phyloP scores from a whole-genome alignment of 2,329 filamentous ascomycete species.

The Sclerotiophoma versabilis region DNA sequence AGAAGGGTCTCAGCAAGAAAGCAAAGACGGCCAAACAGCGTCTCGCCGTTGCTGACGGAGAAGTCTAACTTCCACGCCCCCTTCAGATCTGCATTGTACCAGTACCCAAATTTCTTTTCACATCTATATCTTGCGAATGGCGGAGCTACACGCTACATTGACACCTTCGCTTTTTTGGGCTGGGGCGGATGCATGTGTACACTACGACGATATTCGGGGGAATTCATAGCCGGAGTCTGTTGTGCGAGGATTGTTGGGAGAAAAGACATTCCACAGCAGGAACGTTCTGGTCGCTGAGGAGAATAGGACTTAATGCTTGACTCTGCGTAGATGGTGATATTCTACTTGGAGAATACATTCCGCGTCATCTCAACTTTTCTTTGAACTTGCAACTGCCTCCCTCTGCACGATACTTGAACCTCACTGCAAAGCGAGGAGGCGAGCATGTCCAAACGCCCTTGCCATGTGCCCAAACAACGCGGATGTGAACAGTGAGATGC shows the following conservation, averaged over 20 bases:
- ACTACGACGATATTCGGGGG: slow-evolving; percentile 1
- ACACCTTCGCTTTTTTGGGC: neutral
- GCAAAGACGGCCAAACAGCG: slow-evolving; percentile 60
- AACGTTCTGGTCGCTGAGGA: neutral
- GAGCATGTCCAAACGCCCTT: no score
- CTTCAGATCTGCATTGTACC: neutral
- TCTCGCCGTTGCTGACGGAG: slow-evolving; percentile 57
- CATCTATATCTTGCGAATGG: slow-evolving; percentile 1
- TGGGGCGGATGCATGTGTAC: slow-evolving; percentile 7
- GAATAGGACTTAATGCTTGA: neutral
- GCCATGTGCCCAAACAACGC: no score
- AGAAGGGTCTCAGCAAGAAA: slow-evolving; percentile 56
- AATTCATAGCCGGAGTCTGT: slow-evolving; percentile 7
- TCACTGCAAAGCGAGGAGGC: no score
- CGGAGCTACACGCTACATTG: neutral
- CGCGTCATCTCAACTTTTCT: neutral
- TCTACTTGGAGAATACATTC: neutral
- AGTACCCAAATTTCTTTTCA: slow-evolving; percentile 3
- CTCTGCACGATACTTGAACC: no score
- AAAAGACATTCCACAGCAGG: neutral
- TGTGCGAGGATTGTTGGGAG: neutral
- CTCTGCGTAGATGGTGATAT: neutral
- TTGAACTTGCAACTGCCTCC: no score
- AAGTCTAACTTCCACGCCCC: slow-evolving; percentile 30
- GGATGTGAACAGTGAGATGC: no score